These are phyloP conservation scores for Pseudozyma pruni DNA, from an alignment of 1,284 basidiomycete genomes.

Conservation along the genomic window DNA sequence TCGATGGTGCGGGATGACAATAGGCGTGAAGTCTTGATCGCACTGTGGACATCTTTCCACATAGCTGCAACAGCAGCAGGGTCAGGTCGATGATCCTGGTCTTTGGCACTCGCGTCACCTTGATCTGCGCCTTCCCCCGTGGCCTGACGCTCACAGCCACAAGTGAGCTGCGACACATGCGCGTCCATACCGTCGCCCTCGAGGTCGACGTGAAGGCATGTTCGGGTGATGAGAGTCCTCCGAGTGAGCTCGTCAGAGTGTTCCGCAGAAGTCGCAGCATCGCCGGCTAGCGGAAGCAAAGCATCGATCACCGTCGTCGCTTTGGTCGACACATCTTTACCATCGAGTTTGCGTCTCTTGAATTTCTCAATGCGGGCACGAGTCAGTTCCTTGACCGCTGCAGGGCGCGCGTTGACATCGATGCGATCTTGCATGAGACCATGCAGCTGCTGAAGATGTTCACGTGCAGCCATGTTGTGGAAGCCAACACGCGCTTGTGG, in stretches of 20 bases:
- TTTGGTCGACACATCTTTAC: background rate
- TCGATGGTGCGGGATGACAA: constrained; percentile 23
- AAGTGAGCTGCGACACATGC: background rate
- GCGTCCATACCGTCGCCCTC: background rate
- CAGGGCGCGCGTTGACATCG: background rate
- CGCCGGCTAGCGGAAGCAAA: constrained; percentile 6
- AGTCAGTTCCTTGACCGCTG: background rate
- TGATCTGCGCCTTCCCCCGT: background rate
- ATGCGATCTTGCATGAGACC: constrained; percentile 2
- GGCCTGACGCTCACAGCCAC: constrained; percentile 1
- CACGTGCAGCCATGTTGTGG: background rate
- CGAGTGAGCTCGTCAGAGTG: constrained; percentile 14
- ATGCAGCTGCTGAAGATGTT: constrained; percentile 2
- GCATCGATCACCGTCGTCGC: constrained; percentile 9
- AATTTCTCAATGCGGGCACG: background rate
- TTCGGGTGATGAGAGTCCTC: constrained; percentile 16
- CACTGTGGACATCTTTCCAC: constrained; percentile 24
- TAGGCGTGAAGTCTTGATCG: constrained; percentile 14
- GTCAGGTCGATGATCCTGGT: constrained; percentile 1
- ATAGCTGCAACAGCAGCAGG: constrained; percentile 8
- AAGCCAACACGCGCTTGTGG: background rate
- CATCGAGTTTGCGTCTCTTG: constrained; percentile 22
- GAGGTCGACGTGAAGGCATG: background rate
- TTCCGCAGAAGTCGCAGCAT: background rate
- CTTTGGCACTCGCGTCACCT: background rate